These are phyloP conservation scores for Gracilaria gracilis DNA, from an alignment of 23 red algal species.

Conservation along the genomic window DNA sequence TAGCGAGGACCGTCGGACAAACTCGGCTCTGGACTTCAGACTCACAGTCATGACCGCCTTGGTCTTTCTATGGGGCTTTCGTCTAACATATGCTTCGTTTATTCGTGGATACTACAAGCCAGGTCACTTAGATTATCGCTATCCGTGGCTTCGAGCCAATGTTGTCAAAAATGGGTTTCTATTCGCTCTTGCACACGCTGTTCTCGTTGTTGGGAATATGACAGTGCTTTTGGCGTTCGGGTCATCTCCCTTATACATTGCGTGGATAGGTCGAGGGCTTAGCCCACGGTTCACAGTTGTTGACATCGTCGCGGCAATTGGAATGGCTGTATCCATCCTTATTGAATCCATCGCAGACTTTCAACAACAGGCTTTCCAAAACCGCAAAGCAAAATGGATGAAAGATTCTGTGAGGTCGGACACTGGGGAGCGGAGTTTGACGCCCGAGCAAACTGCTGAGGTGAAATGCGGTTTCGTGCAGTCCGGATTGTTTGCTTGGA, in stretches of 20 bases:
- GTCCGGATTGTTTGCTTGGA: constrained; percentile 49
- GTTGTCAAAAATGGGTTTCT: constrained; percentile 38
- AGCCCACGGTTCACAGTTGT: background rate
- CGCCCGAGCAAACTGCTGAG: background rate
- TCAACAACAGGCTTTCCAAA: constrained; percentile 60
- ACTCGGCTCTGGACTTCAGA: constrained; percentile 26
- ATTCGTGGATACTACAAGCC: constrained; percentile 53
- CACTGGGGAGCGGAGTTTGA: background rate
- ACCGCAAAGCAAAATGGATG: constrained; percentile 30
- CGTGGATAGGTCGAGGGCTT: constrained; percentile 44
- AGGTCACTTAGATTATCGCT: constrained; percentile 56
- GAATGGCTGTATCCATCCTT: constrained; percentile 20
- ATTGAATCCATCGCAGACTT: constrained; percentile 44
- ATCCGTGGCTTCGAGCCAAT: constrained; percentile 58
- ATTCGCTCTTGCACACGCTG: constrained; percentile 37
- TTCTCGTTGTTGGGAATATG: constrained; percentile 34
- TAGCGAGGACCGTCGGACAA: constrained; percentile 28
- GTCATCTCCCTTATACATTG: constrained; percentile 44
- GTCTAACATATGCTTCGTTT: constrained; percentile 35
- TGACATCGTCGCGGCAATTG: constrained; percentile 26
- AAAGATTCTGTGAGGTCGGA: background rate
- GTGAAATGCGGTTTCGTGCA: constrained; percentile 55
- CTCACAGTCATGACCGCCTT: constrained; percentile 44
- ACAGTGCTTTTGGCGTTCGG: constrained; percentile 44
- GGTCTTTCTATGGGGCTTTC: constrained; percentile 48